These are phyloP conservation scores for Cyclotella atomus DNA, from an alignment of 108 stramenopile genomes.

Conservation along the genomic window DNA sequence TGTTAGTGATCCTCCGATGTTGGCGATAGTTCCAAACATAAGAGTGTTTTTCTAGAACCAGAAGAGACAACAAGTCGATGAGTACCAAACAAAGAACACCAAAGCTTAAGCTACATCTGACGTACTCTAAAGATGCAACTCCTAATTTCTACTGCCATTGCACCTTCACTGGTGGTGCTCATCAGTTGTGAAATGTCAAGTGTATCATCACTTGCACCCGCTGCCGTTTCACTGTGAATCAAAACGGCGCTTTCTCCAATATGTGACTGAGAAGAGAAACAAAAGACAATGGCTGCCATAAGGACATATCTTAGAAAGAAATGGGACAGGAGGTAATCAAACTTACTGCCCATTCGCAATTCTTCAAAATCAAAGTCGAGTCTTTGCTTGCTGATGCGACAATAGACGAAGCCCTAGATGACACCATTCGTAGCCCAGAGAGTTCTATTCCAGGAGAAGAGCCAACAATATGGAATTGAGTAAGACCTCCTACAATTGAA, in stretches of 20 bases:
- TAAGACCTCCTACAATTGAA: slow-evolving; percentile 29
- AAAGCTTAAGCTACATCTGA: neutral
- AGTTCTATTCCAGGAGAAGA: slow-evolving; percentile 25
- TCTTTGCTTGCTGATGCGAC: slow-evolving; percentile 31
- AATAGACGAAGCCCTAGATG: slow-evolving; percentile 38
- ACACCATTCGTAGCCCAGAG: slow-evolving; percentile 29
- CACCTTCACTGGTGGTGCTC: slow-evolving; percentile 4
- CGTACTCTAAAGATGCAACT: slow-evolving; percentile 20
- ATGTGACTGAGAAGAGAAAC: neutral
- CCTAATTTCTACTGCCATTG: slow-evolving; percentile 39
- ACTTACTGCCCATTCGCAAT: slow-evolving; percentile 42
- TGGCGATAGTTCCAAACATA: slow-evolving; percentile 28
- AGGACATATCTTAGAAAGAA: neutral
- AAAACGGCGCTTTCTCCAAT: slow-evolving; percentile 31
- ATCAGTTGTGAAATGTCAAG: slow-evolving; percentile 3
- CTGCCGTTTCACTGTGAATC: slow-evolving; percentile 10
- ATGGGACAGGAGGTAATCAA: neutral
- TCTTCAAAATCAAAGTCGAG: slow-evolving; percentile 25
- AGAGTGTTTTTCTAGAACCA: slow-evolving; percentile 13
- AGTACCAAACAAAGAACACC: neutral
- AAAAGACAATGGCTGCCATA: neutral
- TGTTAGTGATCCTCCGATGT: slow-evolving; percentile 38
- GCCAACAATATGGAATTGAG: slow-evolving; percentile 39
- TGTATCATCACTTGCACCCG: neutral
- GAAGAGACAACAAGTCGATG: neutral